Conservation (phyloP, 805 yeast species). For the Ogataea pignaliae region DNA sequence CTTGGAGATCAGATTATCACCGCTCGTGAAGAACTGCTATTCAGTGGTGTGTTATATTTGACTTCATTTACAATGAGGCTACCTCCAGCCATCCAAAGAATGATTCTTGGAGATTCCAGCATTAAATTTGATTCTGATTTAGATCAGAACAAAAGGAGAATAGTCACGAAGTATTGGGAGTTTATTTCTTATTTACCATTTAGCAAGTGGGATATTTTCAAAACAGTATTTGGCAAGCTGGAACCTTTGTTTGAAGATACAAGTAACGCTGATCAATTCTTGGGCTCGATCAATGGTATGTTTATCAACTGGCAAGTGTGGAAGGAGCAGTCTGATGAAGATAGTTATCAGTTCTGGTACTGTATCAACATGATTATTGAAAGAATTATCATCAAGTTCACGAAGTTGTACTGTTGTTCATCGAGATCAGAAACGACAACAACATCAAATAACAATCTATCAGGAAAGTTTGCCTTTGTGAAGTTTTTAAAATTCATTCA, state of each 20-base stretch:
- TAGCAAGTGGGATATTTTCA: conserved; percentile 13
- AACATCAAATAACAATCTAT: background rate
- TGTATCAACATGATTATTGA: conserved; percentile 15
- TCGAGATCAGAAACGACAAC: background rate
- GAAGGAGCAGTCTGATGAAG: background rate
- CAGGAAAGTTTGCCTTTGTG: conserved; percentile 7
- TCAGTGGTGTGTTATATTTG: conserved; percentile 12
- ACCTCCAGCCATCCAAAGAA: conserved; percentile 5
- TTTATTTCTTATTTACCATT: conserved; percentile 11
- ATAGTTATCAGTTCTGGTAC: conserved; percentile 8
- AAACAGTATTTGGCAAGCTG: conserved; percentile 2
- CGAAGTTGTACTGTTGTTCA: conserved; percentile 8
- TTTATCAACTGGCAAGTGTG: conserved; percentile 13
- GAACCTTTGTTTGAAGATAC: conserved; percentile 3
- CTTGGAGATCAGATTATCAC: conserved; percentile 5
- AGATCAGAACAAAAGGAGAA: background rate
- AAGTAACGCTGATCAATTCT: background rate
- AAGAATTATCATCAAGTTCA: conserved; percentile 5
- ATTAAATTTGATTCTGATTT: conserved; percentile 2
- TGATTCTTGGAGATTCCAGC: conserved; percentile 2
- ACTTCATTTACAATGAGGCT: conserved; percentile 5
- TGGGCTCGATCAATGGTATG: conserved; percentile 5
- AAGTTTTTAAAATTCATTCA: conserved; percentile 12
- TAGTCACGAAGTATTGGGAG: conserved; percentile 12
- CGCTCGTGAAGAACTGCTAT: conserved; percentile 6